Base-by-base conservation (phyloP, 768 basidiomycete genomes). In the Lactarius pseudohatsudake region DNA sequence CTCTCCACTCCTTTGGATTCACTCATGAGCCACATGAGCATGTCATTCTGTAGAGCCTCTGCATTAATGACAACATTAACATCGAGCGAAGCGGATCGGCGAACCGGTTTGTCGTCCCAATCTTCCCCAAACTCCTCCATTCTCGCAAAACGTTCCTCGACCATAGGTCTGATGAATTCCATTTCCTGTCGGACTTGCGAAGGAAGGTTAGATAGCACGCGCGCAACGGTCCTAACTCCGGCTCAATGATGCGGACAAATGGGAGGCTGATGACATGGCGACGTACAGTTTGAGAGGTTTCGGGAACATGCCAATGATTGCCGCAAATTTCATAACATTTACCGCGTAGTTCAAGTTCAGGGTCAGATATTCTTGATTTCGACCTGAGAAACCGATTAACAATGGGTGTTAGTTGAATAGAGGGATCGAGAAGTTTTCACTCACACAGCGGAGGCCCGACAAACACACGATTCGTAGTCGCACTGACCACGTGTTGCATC, bases 11-110 rank as follows among this genome's bases (percentile, higher is more conserved):
- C 67, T 70, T 71, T 54, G 53, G 74, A 74, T 15, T 75, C 75
- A 15, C 75, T 76, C 69, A 82, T 73, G 20, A 81, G 71, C 81
- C 79, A 80, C 40, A 74, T 75, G 11, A 81, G 73, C 71, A 81
- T 59, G 66, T 81, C 81, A 57, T 78, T 76, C 79, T 79, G 57
- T 20, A 47, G 57, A 18, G 43, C 4, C 56, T 13, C 58, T 30
- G 57, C 41, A 41, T 71, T 34, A 5, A 72, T 41, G 43, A 45
- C 16, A 18, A 22, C 50, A 18, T 47, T 15, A 5, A 3, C 16
- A 34, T 16, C 11, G 43, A 47, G 18, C 20, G 4, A 38, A 5
- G 26, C 8, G 22, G 34, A 36, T 32, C 13, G 20, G 20, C 64
- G 57, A 34, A 59, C 64, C 11, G 64, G 64, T 15, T 61, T 60